These are phyloP conservation scores for Geranomyces variabilis DNA, from an alignment of 192 early-diverging fungal species.

Conservation along the genomic window DNA sequence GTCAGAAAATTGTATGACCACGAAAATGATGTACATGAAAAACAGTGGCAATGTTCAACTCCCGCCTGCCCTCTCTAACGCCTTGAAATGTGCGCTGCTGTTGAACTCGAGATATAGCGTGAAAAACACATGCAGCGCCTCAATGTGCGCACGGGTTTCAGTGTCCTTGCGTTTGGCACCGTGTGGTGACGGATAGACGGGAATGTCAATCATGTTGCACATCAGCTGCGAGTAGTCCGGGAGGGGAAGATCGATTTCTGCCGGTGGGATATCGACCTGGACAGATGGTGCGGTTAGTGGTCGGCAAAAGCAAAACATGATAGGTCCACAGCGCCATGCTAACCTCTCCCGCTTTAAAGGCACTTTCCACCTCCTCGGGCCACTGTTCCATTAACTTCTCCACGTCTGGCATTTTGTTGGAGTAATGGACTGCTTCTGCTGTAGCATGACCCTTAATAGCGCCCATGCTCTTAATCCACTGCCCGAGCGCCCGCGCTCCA, in stretches of 20 bases:
- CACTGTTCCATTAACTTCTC: slow-evolving; percentile 62
- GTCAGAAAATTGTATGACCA: too few relatives aligned
- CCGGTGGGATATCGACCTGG: slow-evolving; percentile 46
- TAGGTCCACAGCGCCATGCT: neutral
- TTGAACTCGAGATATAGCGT: slow-evolving; percentile 61
- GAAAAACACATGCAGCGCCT: slow-evolving; percentile 56
- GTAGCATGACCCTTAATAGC: slow-evolving; percentile 45
- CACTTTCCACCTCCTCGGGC: slow-evolving; percentile 54
- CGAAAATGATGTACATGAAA: too few relatives aligned
- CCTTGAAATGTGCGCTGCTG: slow-evolving; percentile 60
- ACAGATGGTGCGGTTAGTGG: neutral
- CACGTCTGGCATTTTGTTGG: slow-evolving; percentile 56
- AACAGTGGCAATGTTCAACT: too few relatives aligned
- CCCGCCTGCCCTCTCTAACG: too few relatives aligned
- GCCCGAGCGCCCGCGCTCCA: slow-evolving; percentile 42
- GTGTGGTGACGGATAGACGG: slow-evolving; percentile 36
- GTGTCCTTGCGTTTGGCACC: slow-evolving; percentile 28
- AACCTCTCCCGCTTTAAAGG: slow-evolving; percentile 40
- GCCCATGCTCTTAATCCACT: slow-evolving; percentile 55
- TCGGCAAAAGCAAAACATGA: too few relatives aligned
- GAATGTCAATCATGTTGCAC: slow-evolving; percentile 58
- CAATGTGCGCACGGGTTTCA: slow-evolving; percentile 36
- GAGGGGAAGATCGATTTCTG: slow-evolving; percentile 56
- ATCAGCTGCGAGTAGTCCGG: slow-evolving; percentile 45
- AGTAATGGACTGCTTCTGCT: slow-evolving; percentile 42